A percentile compares a stretch with the other conserved stretches of the same genome.
Conservation (phyloP, 2,329 filamentous ascomycete species). For the Penicillium sp. region DNA sequence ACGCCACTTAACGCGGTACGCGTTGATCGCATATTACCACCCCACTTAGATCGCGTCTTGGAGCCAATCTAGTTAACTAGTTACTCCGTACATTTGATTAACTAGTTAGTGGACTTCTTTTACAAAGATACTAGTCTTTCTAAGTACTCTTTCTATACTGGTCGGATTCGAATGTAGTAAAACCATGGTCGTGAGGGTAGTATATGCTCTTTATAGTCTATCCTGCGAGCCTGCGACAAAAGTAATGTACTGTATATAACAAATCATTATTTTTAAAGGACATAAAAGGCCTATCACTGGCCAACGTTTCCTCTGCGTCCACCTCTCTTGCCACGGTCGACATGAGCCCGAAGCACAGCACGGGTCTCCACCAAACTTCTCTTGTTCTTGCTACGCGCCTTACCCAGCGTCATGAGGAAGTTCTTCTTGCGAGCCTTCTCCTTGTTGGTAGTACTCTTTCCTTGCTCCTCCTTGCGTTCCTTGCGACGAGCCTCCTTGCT, state of each 20-base stretch:
- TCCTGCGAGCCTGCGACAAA: not conserved
- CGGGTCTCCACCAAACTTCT: conserved; percentile 83
- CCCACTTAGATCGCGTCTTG: not conserved
- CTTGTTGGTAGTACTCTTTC: conserved; percentile 95
- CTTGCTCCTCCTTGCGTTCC: conserved; percentile 81
- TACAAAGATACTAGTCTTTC: too few relatives aligned
- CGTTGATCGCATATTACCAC: not conserved
- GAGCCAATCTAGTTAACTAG: not conserved
- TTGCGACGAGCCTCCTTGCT: conserved; percentile 79
- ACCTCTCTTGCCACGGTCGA: conserved; percentile 78
- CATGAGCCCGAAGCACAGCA: conserved; percentile 76
- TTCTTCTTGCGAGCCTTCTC: conserved; percentile 98
- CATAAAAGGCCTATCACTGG: not conserved
- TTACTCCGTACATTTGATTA: too few relatives aligned
- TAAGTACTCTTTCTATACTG: not conserved
- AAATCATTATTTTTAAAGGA: conserved; percentile 7
- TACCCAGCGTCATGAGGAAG: conserved; percentile 95
- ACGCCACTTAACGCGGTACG: conserved; percentile 7
- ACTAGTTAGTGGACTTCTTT: not conserved
- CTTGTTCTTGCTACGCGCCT: conserved; percentile 95
- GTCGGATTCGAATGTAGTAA: not conserved
- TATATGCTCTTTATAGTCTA: not conserved
- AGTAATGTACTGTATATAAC: conserved; percentile 5
- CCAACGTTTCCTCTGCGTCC: conserved; percentile 71
- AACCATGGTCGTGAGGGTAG: not conserved